phyloP scores from a whole-genome alignment of 345 rosid species.

The Anastatica hierochuntica region DNA sequence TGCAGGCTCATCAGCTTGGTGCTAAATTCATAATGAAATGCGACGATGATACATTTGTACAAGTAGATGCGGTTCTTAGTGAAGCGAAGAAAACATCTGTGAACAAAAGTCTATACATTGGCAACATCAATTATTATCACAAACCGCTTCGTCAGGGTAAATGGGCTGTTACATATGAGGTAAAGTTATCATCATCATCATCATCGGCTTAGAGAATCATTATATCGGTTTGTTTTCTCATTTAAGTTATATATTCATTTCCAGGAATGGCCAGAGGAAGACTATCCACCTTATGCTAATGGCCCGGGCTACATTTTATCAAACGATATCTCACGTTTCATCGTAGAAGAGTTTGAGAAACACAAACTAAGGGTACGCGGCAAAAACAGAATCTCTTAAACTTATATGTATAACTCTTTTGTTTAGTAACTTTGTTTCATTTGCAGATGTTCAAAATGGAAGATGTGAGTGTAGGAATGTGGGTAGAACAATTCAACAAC shows the following conservation, averaged over 20 bases:
- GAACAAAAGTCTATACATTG: conserved; percentile 53
- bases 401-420: background rate
- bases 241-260: no score
- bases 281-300: conserved; percentile 84
- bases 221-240: no score
- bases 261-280: conserved; percentile 95
- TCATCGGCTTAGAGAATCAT: background rate
- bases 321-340: conserved; percentile 50
- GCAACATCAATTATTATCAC: conserved; percentile 75
- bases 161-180: conserved; percentile 95
- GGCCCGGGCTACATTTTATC: conserved; percentile 85
- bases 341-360: conserved; percentile 64
- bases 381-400: background rate
- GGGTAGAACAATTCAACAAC: conserved; percentile 79
- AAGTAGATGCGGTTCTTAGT: conserved; percentile 51
- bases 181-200: no score
- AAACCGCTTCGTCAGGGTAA: conserved; percentile 79
- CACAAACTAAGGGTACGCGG: conserved; percentile 53
- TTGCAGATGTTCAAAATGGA: conserved; percentile 94
- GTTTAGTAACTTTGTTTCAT: no score
- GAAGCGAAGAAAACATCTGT: conserved; percentile 44
- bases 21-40: conserved; percentile 76
- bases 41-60: conserved; percentile 81
- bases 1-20: conserved; percentile 43
- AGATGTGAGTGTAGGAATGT: conserved; percentile 97